Percentiles rank a stretch among this genome's conserved stretches.
Evolutionary conservation across 805 yeast genomes (phyloP).

Genomic region (Hanseniaspora nectarophila): DNA sequence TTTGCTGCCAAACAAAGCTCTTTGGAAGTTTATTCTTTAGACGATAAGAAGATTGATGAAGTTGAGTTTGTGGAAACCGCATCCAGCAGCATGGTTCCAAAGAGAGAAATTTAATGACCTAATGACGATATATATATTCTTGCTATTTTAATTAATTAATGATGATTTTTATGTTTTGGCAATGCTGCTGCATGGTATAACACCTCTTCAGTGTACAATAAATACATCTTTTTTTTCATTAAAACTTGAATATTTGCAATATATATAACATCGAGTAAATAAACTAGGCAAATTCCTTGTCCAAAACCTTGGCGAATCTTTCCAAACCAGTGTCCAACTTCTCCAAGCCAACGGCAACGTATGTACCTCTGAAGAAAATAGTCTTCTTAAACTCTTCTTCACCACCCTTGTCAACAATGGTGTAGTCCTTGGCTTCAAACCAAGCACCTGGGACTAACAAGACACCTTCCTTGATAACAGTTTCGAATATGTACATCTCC

Average conservation of each 20-base stretch:
- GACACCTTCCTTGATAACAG: constrained; percentile 47
- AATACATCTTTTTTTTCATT: too few species aligned
- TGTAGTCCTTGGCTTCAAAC: constrained; percentile 37
- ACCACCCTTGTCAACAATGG: constrained; percentile 25
- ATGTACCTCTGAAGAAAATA: constrained; percentile 75
- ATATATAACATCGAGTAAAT: neutral
- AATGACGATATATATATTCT: neutral
- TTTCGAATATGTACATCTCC: constrained; percentile 52
- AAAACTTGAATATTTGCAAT: too few species aligned
- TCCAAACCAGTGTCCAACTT: constrained; percentile 48
- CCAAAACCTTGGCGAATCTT: constrained; percentile 55
- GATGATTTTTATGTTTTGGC: too few species aligned
- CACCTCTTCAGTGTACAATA: too few species aligned
- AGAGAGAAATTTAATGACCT: neutral
- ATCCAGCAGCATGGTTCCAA: neutral
- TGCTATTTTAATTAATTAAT: too few species aligned
- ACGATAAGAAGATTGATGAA: neutral
- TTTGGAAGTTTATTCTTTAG: neutral
- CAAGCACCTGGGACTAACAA: constrained; percentile 75
- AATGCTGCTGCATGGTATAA: too few species aligned
- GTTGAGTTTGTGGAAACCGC: neutral
- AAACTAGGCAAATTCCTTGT: constrained; percentile 36
- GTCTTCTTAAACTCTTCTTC: constrained; percentile 34
- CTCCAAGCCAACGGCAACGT: constrained; percentile 71
- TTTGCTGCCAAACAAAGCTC: neutral